Conservation (phyloP, 1,284 basidiomycete species). For the Bondarzewia mesenterica region DNA sequence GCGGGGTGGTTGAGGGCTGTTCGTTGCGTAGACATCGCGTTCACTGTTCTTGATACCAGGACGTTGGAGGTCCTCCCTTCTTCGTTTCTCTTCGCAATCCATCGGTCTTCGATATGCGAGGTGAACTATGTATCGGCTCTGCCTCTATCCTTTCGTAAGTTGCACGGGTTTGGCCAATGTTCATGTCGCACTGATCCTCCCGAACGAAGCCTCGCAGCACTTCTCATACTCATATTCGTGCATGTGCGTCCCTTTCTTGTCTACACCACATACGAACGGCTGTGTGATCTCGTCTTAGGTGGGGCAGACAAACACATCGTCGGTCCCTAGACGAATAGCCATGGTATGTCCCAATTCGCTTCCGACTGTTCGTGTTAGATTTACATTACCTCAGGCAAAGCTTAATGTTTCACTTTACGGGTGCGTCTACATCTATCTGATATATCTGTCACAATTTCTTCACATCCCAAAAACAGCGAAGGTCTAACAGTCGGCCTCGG, state of each 20-base stretch:
- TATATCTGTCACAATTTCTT: conserved; percentile 9
- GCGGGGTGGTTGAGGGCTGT: too few relatives aligned
- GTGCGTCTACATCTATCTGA: conserved; percentile 30
- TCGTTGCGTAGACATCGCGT: too few relatives aligned
- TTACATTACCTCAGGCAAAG: conserved; percentile 39
- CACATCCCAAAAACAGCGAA: too few relatives aligned
- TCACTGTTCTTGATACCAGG: background rate
- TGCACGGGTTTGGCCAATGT: conserved; percentile 5
- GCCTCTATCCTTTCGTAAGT: conserved; percentile 64
- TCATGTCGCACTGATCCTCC: conserved; percentile 13
- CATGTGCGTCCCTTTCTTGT: conserved; percentile 43
- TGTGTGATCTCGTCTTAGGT: conserved; percentile 44
- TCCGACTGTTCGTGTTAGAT: background rate
- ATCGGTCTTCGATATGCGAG: conserved; percentile 35
- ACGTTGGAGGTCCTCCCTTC: conserved; percentile 2
- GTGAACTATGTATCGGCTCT: conserved; percentile 63
- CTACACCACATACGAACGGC: conserved; percentile 14
- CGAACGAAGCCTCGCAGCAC: conserved; percentile 44
- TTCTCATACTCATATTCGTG: conserved; percentile 69
- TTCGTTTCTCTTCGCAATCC: conserved; percentile 7
- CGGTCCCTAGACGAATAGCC: conserved; percentile 58
- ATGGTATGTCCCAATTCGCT: conserved; percentile 41
- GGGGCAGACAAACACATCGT: conserved; percentile 72
- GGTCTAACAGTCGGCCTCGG: conserved; percentile 42
- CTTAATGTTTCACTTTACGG: conserved; percentile 65